phyloP scores from a whole-genome alignment of 164 flowering plant genomes.

The Berberis vulgaris region DNA sequence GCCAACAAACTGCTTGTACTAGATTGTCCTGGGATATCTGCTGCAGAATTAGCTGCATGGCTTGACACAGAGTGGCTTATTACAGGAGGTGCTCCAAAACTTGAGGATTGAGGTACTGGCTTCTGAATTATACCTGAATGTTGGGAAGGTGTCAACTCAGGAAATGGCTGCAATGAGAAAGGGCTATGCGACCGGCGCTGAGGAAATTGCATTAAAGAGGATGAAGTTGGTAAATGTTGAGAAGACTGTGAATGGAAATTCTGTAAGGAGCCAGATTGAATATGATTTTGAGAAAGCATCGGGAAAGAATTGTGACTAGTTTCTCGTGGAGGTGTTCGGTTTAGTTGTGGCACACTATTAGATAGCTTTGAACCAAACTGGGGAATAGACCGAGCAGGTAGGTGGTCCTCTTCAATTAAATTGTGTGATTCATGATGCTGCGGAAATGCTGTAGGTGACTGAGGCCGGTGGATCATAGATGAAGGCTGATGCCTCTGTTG shows the following conservation, averaged over 20 bases:
- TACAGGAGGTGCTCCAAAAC: slow-evolving; percentile 14
- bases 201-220: slow-evolving; percentile 20
- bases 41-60: slow-evolving; percentile 14
- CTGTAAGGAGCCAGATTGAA: slow-evolving; percentile 13
- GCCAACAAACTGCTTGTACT: slow-evolving; percentile 49
- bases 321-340: slow-evolving; percentile 12
- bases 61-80: slow-evolving; percentile 21
- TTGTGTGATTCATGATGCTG: slow-evolving; percentile 20
- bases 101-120: slow-evolving; percentile 15
- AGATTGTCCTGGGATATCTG: slow-evolving; percentile 30
- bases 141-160: slow-evolving; percentile 23
- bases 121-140: slow-evolving; percentile 22
- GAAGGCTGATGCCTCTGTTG: slow-evolving; percentile 34
- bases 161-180: slow-evolving; percentile 19
- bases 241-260: slow-evolving; percentile 19
- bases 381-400: slow-evolving; percentile 2
- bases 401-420: slow-evolving; percentile 30
- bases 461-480: slow-evolving; percentile 31
- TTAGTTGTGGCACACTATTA: slow-evolving; percentile 22
- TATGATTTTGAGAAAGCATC: slow-evolving; percentile 14
- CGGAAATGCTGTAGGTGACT: slow-evolving; percentile 27
- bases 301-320: slow-evolving; percentile 1
- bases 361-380: slow-evolving; percentile 4
- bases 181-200: slow-evolving; percentile 25
- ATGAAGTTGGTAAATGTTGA: slow-evolving; percentile 22